phyloP scores from a whole-genome alignment of 352 stramenopile species.

The Phytophthora pini region DNA sequence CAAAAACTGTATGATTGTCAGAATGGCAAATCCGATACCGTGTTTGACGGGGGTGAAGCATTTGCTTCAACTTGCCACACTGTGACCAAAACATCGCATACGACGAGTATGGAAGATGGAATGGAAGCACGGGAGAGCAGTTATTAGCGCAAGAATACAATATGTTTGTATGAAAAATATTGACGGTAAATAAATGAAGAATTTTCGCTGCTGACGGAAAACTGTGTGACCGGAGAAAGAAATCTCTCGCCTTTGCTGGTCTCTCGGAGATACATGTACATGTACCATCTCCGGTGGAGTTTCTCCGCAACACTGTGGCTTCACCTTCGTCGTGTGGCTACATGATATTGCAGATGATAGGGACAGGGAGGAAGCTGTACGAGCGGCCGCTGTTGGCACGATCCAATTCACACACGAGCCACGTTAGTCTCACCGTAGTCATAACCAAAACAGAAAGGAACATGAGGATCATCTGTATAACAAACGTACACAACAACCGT shows the following conservation, averaged over 20 bases:
- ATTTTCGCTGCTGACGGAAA: not conserved
- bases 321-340: constrained; percentile 11
- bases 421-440: not conserved
- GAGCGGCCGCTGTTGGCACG: constrained; percentile 31
- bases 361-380: constrained; percentile 62
- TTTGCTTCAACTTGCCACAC: constrained; percentile 19
- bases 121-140: no score
- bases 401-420: not conserved
- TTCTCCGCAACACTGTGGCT: no score
- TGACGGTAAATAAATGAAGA: not conserved
- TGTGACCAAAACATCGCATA: not conserved
- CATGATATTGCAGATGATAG: constrained; percentile 74
- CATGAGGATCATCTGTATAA: no score
- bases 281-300: no score
- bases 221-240: no score
- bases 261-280: no score
- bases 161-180: no score
- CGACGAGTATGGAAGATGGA: no score
- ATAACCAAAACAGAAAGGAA: no score
- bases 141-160: no score
- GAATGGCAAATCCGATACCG: constrained; percentile 22
- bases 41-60: constrained; percentile 16
- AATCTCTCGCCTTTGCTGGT: no score
- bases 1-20: constrained; percentile 22
- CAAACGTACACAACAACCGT: constrained; percentile 54